Evolutionary conservation across 2,329 filamentous ascomycete genomes (phyloP), one percentile per base, ranked within the genome.

Genomic region (Penicillium italicum): DNA sequence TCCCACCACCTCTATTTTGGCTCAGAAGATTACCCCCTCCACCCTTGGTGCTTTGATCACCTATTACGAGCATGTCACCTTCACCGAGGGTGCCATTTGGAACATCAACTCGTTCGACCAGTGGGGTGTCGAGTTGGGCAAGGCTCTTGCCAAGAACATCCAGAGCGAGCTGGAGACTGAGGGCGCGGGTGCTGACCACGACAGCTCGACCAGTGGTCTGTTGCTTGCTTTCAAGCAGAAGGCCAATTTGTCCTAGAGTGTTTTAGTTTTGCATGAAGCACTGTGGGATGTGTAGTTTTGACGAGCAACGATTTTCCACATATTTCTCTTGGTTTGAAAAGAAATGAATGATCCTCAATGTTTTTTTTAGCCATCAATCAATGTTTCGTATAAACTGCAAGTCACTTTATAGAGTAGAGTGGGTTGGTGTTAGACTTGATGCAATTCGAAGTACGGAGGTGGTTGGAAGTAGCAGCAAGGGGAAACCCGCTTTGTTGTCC

Each of bases 21-120:
- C 93, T 42, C 89, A 92, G 68, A 87, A 90, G 80, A 97, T 99
- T 73, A 96, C 94, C 18, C 94, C 94, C 9, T 90, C 87, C 41
- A 91, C 96, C 69, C 85, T 99, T 45, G 94, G 94, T 71, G 93
- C 94, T 4, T 79, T 99, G 67, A 99, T 99, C 68, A 93, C 91
- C 63, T 99, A 97, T 84, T 99, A 99, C 78, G 94, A 99, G 83
- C 94, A 99, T 79, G 79, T 97, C 59, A 97, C 94, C 54, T 99
- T 99, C 77, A 95, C 90, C 36, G 94, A 99, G 80, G 94, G 94
- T 69, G 93, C 92, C 50, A 82, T 99, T 73, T 99, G 94, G 94
- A 96, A 97, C 80, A 96, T 99, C 82, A 99, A 99, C 85, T 91
- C 88, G 71, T 99, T 97, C 73, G 94, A 99, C 79, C 94, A 99